Percentiles rank a stretch among this genome's conserved stretches.
These are phyloP conservation scores for Hypoxylon fuscum DNA, from an alignment of 495 filamentous ascomycete species.

Conservation along the genomic window DNA sequence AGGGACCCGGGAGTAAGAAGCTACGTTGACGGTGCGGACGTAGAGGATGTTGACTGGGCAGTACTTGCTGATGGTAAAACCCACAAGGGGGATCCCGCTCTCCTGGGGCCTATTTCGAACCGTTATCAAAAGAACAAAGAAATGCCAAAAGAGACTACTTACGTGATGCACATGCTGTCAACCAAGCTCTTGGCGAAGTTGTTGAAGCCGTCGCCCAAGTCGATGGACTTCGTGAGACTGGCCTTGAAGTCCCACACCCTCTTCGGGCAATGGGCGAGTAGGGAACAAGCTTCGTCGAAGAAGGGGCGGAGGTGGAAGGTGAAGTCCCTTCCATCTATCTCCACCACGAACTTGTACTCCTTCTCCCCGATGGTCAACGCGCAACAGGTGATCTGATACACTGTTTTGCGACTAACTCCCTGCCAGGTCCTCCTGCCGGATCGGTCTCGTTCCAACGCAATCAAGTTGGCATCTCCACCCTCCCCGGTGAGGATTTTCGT, in stretches of 20 bases:
- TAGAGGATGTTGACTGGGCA: constrained; percentile 35
- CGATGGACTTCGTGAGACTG: constrained; percentile 26
- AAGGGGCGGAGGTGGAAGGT: constrained; percentile 34
- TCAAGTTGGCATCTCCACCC: constrained; percentile 47
- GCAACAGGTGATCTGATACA: constrained; percentile 63
- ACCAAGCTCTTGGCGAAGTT: constrained; percentile 45
- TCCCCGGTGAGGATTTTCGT: constrained; percentile 53
- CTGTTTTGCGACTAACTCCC: constrained; percentile 36
- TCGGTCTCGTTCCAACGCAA: constrained; percentile 42
- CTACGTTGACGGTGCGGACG: constrained; percentile 48
- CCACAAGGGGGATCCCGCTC: constrained; percentile 18
- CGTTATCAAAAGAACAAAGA: constrained; percentile 8
- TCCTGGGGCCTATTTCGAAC: constrained; percentile 17
- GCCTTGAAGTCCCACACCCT: constrained; percentile 57
- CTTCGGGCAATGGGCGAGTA: constrained; percentile 54
- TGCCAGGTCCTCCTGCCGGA: constrained; percentile 35
- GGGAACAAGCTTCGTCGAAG: constrained; percentile 18
- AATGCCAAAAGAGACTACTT: constrained; percentile 28
- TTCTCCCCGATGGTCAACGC: constrained; percentile 17
- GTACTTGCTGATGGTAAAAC: constrained; percentile 35
- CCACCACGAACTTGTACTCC: constrained; percentile 53
- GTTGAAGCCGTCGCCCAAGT: constrained; percentile 37
- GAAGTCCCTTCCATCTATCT: constrained; percentile 55
- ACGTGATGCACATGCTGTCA: constrained; percentile 49
- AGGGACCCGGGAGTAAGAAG: constrained; percentile 17